phyloP scores from a whole-genome alignment of 1,284 basidiomycete species.

The Mycena sp. region DNA sequence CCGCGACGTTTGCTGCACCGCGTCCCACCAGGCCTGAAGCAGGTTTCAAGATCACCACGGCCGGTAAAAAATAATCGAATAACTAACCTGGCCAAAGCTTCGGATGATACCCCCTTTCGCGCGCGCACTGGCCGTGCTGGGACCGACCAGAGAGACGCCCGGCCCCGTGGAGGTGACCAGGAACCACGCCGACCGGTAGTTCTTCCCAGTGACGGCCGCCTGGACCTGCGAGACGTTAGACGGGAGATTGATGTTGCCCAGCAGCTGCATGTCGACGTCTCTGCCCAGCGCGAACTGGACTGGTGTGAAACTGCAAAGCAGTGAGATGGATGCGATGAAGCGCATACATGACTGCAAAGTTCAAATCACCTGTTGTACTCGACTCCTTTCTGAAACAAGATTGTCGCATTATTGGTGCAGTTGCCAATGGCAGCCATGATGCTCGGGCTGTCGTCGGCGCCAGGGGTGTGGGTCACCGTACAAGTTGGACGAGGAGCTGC shows the following conservation, averaged over 20 bases:
- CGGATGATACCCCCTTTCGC: constrained; percentile 21
- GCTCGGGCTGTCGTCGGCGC: constrained; percentile 25
- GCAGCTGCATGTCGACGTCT: constrained; percentile 20
- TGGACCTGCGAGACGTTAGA: constrained; percentile 19
- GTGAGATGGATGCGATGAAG: background rate
- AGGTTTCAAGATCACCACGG: background rate
- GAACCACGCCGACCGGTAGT: constrained; percentile 26
- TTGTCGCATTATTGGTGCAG: constrained; percentile 24
- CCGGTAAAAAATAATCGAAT: background rate
- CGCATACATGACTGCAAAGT: background rate
- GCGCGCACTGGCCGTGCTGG: constrained; percentile 5
- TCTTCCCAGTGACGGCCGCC: constrained; percentile 14
- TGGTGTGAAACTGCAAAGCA: constrained; percentile 17
- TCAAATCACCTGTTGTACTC: constrained; percentile 20
- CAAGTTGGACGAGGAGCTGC: constrained; percentile 21
- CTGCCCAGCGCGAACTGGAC: constrained; percentile 22
- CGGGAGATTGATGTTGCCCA: constrained; percentile 26
- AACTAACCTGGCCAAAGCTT: constrained; percentile 26
- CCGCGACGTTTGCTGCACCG: constrained; percentile 18
- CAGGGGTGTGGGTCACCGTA: constrained; percentile 21
- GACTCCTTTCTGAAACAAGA: constrained; percentile 18
- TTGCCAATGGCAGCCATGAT: constrained; percentile 16
- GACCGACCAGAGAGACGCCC: constrained; percentile 18
- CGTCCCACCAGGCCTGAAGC: constrained; percentile 19
- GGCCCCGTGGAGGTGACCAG: constrained; percentile 23